Conservation (phyloP, 2,329 filamentous ascomycete species). For the Pseudocercospora vitis region DNA sequence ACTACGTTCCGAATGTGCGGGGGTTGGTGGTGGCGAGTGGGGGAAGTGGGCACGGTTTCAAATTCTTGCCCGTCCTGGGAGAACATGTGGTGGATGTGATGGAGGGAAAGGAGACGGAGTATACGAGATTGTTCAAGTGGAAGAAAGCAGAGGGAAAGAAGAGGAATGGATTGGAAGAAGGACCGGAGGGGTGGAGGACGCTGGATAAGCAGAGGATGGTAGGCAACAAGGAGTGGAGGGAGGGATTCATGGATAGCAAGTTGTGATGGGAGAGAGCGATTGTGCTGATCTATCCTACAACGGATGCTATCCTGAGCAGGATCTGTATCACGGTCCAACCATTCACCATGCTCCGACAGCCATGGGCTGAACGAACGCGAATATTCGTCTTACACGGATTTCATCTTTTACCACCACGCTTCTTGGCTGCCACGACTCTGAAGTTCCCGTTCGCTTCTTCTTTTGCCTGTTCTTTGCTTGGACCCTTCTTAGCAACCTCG, state of each 20-base stretch:
- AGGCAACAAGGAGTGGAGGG: slow-evolving; percentile 27
- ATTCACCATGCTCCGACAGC: background rate
- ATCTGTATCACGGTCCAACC: background rate
- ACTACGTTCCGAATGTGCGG: slow-evolving; percentile 26
- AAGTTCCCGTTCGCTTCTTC: slow-evolving; percentile 63
- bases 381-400: background rate
- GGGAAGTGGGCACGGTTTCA: slow-evolving; percentile 38
- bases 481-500: slow-evolving; percentile 94
- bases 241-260: background rate
- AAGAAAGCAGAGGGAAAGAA: slow-evolving; percentile 21
- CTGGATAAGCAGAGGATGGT: slow-evolving; percentile 32
- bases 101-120: slow-evolving; percentile 19
- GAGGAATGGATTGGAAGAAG: slow-evolving; percentile 34
- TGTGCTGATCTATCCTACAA: slow-evolving; percentile 3
- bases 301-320: background rate
- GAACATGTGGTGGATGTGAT: slow-evolving; percentile 33
- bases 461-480: slow-evolving; percentile 43
- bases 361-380: background rate
- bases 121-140: slow-evolving; percentile 32
- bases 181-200: slow-evolving; percentile 31
- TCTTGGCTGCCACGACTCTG: slow-evolving; percentile 87
- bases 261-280: background rate
- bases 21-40: slow-evolving; percentile 35
- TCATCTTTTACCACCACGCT: slow-evolving; percentile 64
- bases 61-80: slow-evolving; percentile 37